These are phyloP conservation scores for Neopestalotiopsis clavispora DNA, from an alignment of 2,329 filamentous ascomycete species.

Conservation along the genomic window DNA sequence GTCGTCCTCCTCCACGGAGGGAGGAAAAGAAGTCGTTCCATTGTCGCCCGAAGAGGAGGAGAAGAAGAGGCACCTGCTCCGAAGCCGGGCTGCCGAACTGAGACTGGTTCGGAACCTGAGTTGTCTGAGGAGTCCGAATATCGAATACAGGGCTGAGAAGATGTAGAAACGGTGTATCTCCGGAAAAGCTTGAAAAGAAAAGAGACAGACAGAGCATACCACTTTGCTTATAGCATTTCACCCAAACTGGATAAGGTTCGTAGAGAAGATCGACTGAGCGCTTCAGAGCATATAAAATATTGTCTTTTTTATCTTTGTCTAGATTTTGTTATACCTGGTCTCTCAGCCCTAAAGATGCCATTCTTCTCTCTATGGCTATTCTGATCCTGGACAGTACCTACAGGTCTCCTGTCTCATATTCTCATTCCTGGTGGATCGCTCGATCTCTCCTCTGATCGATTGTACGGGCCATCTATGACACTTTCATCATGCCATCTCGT, in stretches of 20 bases:
- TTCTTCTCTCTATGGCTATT: not conserved
- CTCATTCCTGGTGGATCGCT: too few species aligned
- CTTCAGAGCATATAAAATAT: not conserved
- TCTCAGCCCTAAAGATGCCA: not conserved
- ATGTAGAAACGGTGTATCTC: conserved; percentile 37
- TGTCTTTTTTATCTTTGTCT: not conserved
- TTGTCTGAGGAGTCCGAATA: conserved; percentile 68
- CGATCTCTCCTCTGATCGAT: too few species aligned
- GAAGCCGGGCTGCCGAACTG: conserved; percentile 88
- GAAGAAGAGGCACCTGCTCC: conserved; percentile 68
- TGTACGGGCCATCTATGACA: not conserved
- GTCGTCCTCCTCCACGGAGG: conserved; percentile 19
- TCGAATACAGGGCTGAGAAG: conserved; percentile 64
- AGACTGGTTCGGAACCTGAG: conserved; percentile 77
- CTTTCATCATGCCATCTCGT: too few species aligned
- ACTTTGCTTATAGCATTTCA: not conserved
- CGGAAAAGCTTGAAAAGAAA: not conserved
- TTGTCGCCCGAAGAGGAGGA: conserved; percentile 49
- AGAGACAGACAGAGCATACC: too few species aligned
- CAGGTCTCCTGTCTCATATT: not conserved
- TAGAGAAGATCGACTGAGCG: not conserved
- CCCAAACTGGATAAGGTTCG: not conserved
- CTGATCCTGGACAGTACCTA: not conserved
- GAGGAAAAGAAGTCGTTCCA: conserved; percentile 24
- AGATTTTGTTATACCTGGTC: conserved; percentile 1